Evolutionary conservation across 208 protist genomes (phyloP).

Genomic region (Borovskyia barvae): DNA sequence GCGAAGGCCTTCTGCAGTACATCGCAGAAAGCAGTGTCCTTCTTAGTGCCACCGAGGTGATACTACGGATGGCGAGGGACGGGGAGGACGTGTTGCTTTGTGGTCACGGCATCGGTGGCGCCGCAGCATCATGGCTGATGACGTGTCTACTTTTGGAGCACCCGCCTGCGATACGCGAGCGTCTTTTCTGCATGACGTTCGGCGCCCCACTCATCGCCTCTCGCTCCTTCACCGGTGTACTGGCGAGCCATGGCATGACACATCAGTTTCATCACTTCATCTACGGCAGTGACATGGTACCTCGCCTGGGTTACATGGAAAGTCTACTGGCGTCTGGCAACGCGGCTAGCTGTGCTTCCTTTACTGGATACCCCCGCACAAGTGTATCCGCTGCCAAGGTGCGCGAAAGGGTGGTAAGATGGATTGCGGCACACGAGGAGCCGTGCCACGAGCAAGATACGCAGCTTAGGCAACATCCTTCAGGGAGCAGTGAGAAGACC

Average conservation of each 20-base stretch:
- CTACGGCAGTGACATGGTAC: slow-evolving; percentile 42
- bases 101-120: slow-evolving; percentile 43
- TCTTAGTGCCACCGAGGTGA: slow-evolving; percentile 7
- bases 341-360: slow-evolving; percentile 12
- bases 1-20: slow-evolving; percentile 13
- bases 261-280: slow-evolving; percentile 44
- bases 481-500: not conserved
- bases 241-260: slow-evolving; percentile 3
- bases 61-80: slow-evolving; percentile 21
- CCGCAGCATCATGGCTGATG: slow-evolving; percentile 24
- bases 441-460: not conserved
- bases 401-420: slow-evolving; percentile 13
- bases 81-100: slow-evolving; percentile 38
- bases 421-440: slow-evolving; percentile 15
- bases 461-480: not conserved
- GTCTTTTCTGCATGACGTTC: slow-evolving; percentile 45
- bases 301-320: slow-evolving; percentile 28
- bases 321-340: slow-evolving; percentile 26
- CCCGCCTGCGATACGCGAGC: slow-evolving; percentile 19
- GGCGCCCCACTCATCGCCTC: slow-evolving; percentile 37
- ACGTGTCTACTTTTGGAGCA: slow-evolving; percentile 34
- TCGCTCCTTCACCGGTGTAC: slow-evolving; percentile 21
- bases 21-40: slow-evolving; percentile 15
- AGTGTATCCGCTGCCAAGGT: slow-evolving; percentile 4
- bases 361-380: not conserved